Evolutionary conservation across 192 early-diverging fungal species (phyloP).

Genomic region (Gonapodya sp.): DNA sequence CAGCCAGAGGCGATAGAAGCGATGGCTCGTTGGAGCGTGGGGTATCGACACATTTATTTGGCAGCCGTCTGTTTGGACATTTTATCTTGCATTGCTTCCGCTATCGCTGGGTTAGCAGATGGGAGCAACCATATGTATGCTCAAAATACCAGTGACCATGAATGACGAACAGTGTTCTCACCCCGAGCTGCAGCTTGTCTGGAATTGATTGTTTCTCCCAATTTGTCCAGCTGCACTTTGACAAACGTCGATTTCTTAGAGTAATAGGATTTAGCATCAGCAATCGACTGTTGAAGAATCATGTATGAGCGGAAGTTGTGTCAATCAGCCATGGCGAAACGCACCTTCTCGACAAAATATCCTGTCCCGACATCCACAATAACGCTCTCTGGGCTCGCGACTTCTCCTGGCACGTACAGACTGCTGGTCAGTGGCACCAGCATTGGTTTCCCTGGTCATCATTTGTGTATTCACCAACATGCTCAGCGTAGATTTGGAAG

Average conservation of each 20-base stretch:
- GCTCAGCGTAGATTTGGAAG: conserved; percentile 8
- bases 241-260: conserved; percentile 73
- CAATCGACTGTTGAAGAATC: conserved; percentile 37
- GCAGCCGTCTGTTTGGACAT: neutral
- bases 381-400: conserved; percentile 69
- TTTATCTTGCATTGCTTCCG: neutral
- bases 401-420: conserved; percentile 88
- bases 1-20: neutral
- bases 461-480: neutral
- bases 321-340: conserved; percentile 12
- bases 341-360: conserved; percentile 88
- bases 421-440: conserved; percentile 36
- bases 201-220: conserved; percentile 70
- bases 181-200: conserved; percentile 37
- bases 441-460: conserved; percentile 26
- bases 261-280: conserved; percentile 78
- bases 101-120: neutral
- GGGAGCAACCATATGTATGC: too few relatives aligned
- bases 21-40: too few relatives aligned
- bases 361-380: conserved; percentile 95
- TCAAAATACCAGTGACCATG: too few relatives aligned
- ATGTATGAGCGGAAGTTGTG: conserved; percentile 9
- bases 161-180: too few relatives aligned
- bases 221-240: conserved; percentile 65
- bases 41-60: neutral